A percentile compares a stretch with the other conserved stretches of the same genome.
phyloP scores from a whole-genome alignment of 1,139 yeast genomes.

The Pichia kudriavzevii region DNA sequence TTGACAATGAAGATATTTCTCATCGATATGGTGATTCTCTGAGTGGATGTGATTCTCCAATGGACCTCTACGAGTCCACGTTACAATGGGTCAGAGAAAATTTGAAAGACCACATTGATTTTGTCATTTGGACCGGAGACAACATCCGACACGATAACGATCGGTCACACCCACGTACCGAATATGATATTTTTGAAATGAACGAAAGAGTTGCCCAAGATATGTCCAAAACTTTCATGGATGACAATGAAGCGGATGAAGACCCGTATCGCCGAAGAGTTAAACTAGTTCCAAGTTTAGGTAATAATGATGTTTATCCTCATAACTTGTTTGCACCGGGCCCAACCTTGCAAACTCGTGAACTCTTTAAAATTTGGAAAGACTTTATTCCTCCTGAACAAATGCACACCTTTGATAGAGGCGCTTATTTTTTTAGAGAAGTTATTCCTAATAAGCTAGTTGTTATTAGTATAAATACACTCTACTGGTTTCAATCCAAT shows the following conservation, averaged over 20 bases:
- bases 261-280: constrained; percentile 37
- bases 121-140: constrained; percentile 88
- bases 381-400: constrained; percentile 71
- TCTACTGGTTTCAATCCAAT: constrained; percentile 66
- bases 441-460: constrained; percentile 74
- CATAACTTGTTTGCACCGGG: constrained; percentile 80
- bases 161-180: constrained; percentile 63
- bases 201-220: constrained; percentile 52
- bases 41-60: constrained; percentile 67
- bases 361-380: constrained; percentile 66
- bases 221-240: constrained; percentile 45
- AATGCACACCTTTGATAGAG: constrained; percentile 63
- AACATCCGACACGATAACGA: constrained; percentile 83
- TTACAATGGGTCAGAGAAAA: constrained; percentile 58
- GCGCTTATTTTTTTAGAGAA: constrained; percentile 68
- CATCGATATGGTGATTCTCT: constrained; percentile 71
- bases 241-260: constrained; percentile 34
- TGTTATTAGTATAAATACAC: constrained; percentile 67
- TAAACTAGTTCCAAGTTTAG: constrained; percentile 61
- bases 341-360: constrained; percentile 77
- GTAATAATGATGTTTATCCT: constrained; percentile 85
- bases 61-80: constrained; percentile 53
- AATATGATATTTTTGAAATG: constrained; percentile 59
- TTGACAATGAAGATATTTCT: constrained; percentile 30
- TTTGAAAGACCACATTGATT: constrained; percentile 68